Evolutionary conservation across 2,329 filamentous ascomycete species (phyloP), one percentile per base, ranked within the genome.

Genomic region (Lojkania enalia): DNA sequence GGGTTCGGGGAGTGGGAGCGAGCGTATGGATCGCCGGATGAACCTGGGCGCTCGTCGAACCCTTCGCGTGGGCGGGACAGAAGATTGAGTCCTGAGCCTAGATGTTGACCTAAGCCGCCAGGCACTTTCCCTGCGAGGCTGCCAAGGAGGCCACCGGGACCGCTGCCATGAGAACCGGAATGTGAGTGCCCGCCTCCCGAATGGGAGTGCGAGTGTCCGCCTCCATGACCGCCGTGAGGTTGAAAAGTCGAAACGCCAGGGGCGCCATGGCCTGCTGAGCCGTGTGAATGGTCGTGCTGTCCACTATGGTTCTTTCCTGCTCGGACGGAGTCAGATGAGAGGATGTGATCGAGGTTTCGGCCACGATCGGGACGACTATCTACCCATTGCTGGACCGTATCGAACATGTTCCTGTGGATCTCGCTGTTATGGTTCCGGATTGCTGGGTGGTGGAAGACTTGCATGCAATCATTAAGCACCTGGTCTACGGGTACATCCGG

Each of bases 361-460:
- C 80, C 80, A 32, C 83, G 83, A 50, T 86, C 84, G 55, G 15
- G 33, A 20, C 9, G 15, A 12, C 84, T 80, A 38, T 88, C 80
- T 0, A 82, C 85, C 92, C 92, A 99, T 47, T 81, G 78, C 59
- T 87, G 81, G 2, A 99, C 90, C 0, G 87, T 89, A 42, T 84
- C 79, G 72, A 88, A 97, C 94, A 99, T 99, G 40, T 85, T 84
- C 33, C 82, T 80, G 54, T 97, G 94, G 20, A 94, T 84, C 65
- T 95, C 88, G 45, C 88, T 75, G 44, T 78, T 76, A 42, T 87
- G 84, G 57, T 94, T 81, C 18, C 92, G 85, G 20, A 90, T 76
- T 5, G 87, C 87, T 1, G 94, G 94, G 65, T 99, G 94, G 67
- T 99, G 94, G 74, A 97, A 95, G 9, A 89, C 84, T 18, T 82